Evolutionary conservation across 208 protist species (phyloP).

Genomic region (Leishmania martiniquensis): DNA sequence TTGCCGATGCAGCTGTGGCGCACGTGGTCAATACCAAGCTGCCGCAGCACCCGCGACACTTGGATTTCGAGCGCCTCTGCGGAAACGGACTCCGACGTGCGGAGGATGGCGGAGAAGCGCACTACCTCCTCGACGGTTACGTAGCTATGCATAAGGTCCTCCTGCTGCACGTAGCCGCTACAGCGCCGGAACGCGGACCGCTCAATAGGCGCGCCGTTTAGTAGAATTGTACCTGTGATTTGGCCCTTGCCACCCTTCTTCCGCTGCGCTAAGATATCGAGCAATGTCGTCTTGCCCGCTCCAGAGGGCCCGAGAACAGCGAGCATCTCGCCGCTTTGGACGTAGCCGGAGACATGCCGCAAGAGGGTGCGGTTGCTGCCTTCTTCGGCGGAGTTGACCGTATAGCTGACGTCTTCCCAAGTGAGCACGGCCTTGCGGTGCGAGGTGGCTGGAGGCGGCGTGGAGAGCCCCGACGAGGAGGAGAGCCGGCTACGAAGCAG

Average conservation of each 20-base stretch:
- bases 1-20: slow-evolving; percentile 51
- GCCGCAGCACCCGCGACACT: slow-evolving; percentile 21
- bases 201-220: slow-evolving; percentile 53
- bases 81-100: slow-evolving; percentile 39
- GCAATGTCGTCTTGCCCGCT: slow-evolving; percentile 78
- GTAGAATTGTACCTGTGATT: slow-evolving; percentile 38
- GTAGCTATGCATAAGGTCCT: slow-evolving; percentile 69
- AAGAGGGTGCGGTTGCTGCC: slow-evolving; percentile 36
- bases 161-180: slow-evolving; percentile 83
- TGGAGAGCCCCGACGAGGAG: neutral
- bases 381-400: slow-evolving; percentile 8
- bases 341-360: slow-evolving; percentile 59
- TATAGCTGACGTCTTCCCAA: slow-evolving; percentile 61
- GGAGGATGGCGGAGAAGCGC: slow-evolving; percentile 65
- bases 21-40: slow-evolving; percentile 62
- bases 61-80: slow-evolving; percentile 17
- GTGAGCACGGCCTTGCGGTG: slow-evolving; percentile 34
- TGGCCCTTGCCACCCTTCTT: slow-evolving; percentile 22
- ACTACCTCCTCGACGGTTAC: slow-evolving; percentile 77
- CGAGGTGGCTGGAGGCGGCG: slow-evolving; percentile 1
- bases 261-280: slow-evolving; percentile 74
- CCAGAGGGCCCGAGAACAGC: slow-evolving; percentile 82
- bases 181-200: slow-evolving; percentile 37
- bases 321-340: slow-evolving; percentile 61
- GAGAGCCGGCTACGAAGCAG: slow-evolving; percentile 1